phyloP scores from a whole-genome alignment of 345 rosid species.

The Heritiera littoralis region DNA sequence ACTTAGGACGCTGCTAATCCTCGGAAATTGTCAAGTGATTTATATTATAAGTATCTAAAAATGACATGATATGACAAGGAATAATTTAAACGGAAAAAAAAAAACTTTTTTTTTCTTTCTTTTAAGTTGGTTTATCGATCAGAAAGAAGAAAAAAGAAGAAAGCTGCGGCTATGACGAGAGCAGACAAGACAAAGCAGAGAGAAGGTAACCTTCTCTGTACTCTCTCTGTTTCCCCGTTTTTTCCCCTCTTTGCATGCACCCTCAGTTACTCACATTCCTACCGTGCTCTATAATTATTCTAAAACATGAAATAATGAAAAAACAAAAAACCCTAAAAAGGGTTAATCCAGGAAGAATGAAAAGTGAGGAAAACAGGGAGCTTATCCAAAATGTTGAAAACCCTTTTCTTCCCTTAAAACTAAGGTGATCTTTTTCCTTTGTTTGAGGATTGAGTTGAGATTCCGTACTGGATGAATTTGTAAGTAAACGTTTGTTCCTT shows the following conservation, averaged over 20 bases:
- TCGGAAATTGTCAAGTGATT: conserved; percentile 33
- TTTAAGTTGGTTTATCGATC: conserved; percentile 20
- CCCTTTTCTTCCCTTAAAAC: neutral
- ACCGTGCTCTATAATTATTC: conserved; percentile 36
- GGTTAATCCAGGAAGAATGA: neutral
- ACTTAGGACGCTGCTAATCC: conserved; percentile 26
- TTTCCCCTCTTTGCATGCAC: neutral
- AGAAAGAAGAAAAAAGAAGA: conserved; percentile 17
- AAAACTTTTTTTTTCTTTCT: neutral
- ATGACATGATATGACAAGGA: conserved; percentile 15
- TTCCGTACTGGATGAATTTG: conserved; percentile 19
- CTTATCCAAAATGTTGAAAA: conserved; percentile 21
- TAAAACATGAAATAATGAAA: neutral
- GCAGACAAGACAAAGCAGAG: neutral
- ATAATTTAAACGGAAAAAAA: neutral
- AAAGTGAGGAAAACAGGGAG: neutral
- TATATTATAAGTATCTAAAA: conserved; percentile 32
- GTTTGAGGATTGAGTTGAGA: conserved; percentile 20
- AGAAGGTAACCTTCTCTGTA: neutral
- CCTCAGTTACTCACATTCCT: conserved; percentile 35
- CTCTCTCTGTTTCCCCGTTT: conserved; percentile 2
- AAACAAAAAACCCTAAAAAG: neutral
- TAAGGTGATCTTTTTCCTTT: neutral
- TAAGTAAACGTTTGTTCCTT: neutral
- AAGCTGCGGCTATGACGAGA: conserved; percentile 13